Percentiles rank a stretch among this genome's conserved stretches.
Evolutionary conservation across 2,329 filamentous ascomycete species (phyloP).

Genomic region (Cytospora piceicola): DNA sequence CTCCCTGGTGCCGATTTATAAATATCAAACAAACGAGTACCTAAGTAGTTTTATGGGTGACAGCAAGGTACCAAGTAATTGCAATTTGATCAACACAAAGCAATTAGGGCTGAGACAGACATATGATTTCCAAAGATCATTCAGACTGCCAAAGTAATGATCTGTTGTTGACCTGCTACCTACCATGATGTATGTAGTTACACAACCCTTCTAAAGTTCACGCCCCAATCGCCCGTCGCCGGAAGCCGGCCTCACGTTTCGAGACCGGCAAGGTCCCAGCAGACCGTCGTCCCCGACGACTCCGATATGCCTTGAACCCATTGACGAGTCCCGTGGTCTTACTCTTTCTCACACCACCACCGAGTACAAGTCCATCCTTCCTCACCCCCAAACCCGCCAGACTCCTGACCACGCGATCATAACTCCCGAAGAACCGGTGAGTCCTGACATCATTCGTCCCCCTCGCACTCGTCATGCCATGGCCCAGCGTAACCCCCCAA

Average conservation of each 20-base stretch:
- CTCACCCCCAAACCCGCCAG: constrained; percentile 43
- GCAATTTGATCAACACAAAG: too few species aligned
- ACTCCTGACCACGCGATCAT: constrained; percentile 46
- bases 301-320: constrained; percentile 36
- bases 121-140: too few species aligned
- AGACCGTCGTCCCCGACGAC: neutral
- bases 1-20: too few species aligned
- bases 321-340: constrained; percentile 45
- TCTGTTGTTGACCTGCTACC: neutral
- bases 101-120: too few species aligned
- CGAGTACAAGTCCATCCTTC: constrained; percentile 47
- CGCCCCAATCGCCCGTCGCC: neutral
- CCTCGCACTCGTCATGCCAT: constrained; percentile 48
- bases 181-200: neutral
- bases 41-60: too few species aligned
- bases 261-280: neutral
- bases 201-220: neutral
- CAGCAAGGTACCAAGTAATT: too few species aligned
- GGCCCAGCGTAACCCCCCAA: constrained; percentile 63
- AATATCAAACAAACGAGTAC: too few species aligned
- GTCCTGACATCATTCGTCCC: constrained; percentile 48
- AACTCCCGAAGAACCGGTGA: constrained; percentile 60
- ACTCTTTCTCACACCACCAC: constrained; percentile 48
- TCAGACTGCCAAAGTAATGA: too few species aligned
- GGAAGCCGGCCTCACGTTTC: neutral